Evolutionary conservation across 2,329 filamentous ascomycete species (phyloP).

Genomic region (Calonectria montana): DNA sequence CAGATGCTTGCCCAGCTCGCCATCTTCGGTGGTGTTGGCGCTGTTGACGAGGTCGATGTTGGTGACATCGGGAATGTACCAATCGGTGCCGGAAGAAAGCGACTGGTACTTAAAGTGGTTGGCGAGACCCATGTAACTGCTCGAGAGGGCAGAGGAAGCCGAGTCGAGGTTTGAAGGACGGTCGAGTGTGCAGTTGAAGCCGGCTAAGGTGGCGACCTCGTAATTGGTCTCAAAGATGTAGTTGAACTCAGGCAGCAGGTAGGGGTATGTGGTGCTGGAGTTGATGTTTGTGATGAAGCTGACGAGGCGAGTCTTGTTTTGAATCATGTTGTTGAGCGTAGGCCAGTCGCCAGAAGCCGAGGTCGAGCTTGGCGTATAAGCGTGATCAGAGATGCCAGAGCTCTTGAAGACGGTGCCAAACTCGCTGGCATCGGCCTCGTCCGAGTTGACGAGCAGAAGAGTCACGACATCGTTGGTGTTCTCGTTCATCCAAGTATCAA

Average conservation of each 20-base stretch:
- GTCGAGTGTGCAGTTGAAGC: slow-evolving; percentile 79
- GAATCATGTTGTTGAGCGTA: slow-evolving; percentile 77
- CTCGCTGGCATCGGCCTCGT: slow-evolving; percentile 64
- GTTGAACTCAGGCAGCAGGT: slow-evolving; percentile 72
- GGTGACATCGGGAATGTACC: slow-evolving; percentile 71
- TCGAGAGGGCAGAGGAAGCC: slow-evolving; percentile 64
- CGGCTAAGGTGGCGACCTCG: slow-evolving; percentile 69
- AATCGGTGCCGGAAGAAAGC: slow-evolving; percentile 56
- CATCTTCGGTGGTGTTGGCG: slow-evolving; percentile 62
- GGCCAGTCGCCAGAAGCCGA: slow-evolving; percentile 68
- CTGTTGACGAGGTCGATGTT: slow-evolving; percentile 75
- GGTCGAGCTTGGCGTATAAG: slow-evolving; percentile 65
- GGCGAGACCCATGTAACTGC: slow-evolving; percentile 75
- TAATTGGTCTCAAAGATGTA: slow-evolving; percentile 80
- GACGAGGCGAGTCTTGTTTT: slow-evolving; percentile 72
- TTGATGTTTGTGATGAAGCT: slow-evolving; percentile 73
- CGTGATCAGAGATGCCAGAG: slow-evolving; percentile 70
- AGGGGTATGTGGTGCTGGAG: slow-evolving; percentile 58
- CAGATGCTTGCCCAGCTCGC: slow-evolving; percentile 66
- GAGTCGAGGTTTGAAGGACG: slow-evolving; percentile 67
- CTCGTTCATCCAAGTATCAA: slow-evolving; percentile 76
- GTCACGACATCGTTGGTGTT: slow-evolving; percentile 83
- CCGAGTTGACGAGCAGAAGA: slow-evolving; percentile 77
- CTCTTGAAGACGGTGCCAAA: slow-evolving; percentile 66
- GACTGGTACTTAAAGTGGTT: slow-evolving; percentile 82